Evolutionary conservation across 768 basidiomycete genomes (phyloP), one percentile per base, ranked within the genome.

Genomic region (Serendipita sp.): DNA sequence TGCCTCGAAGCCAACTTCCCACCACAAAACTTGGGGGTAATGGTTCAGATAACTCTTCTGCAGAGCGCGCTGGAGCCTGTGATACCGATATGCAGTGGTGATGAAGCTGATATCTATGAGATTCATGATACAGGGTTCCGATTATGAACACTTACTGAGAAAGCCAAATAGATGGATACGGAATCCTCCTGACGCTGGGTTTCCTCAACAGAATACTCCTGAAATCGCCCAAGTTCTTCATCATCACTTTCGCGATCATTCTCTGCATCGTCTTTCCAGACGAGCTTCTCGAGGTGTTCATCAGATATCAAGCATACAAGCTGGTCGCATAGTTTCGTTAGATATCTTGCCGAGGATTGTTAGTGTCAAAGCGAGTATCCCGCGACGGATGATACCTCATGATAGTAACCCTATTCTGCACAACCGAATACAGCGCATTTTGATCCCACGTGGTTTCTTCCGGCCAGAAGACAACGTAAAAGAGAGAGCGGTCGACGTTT

Each of bases 381-480:
- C 11, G 26, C 20, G 9, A 28, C 3, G 16, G 45, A 3, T 63
- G 70, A 41, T 70, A 80, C 83, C 82, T 71, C 80, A 84, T 83
- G 65, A 84, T 84, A 0, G 81, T 81, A 2, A 79, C 72, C 3
- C 82, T 74, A 70, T 82, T 84, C 2, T 77, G 75, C 30, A 73
- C 67, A 53, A 81, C 75, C 3, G 79, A 71, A 1, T 75, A 71
- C 3, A 71, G 34, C 0, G 80, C 76, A 13, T 73, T 69, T 67
- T 82, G 80, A 33, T 78, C 68, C 83, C 82, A 84, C 0, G 82
- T 83, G 0, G 71, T 74, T 33, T 79, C 74, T 64, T 85, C 81
- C 0, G 82, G 82, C 83, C 83, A 85, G 62, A 80, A 83, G 3
- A 84, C 66, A 13, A 81, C 74, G 56, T 79, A 81, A 4, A 79